Evolutionary conservation across 805 yeast species (phyloP), one percentile per base, ranked within the genome.

Genomic region (Wickerhamomyces chambardii): DNA sequence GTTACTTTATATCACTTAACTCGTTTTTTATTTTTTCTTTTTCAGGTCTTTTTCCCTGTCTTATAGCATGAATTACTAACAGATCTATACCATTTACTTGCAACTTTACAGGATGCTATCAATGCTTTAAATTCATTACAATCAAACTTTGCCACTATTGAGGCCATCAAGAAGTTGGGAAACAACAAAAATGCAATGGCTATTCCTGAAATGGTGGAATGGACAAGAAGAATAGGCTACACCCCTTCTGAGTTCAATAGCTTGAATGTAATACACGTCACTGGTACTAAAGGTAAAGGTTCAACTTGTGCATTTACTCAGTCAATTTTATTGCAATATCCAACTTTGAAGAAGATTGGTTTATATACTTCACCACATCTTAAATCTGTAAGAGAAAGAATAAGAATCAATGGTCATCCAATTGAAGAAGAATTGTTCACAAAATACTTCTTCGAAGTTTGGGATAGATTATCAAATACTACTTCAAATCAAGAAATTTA

Each of bases 221-320:
- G 87, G 86, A 63, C 77, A 5, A 63, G 83, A 36, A 63, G 90
- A 41, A 67, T 77, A 10, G 94, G 90, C 0, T 80, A 81, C 47
- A 47, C 58, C 24, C 76, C 84, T 2, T 46, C 61, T 4, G 95
- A 84, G 42, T 76, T 85, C 52, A 75, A 89, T 59, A 68, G 59
- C 40, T 56, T 92, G 47, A 89, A 89, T 47, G 69, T 87, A 3
- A 70, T 92, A 29, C 99, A 92, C 52, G 81, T 94, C 27, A 89
- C 99, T 0, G 99, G 99, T 16, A 92, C 99, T 1, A 92, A 92
- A 56, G 99, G 99, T 12, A 92, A 92, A 61, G 99, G 99, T 1
- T 87, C 97, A 1, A 90, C 97, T 0, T 90, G 97, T 58, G 96
- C 98, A 0, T 92, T 92, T 53, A 75, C 87, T 3, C 84, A 84